Evolutionary conservation across 2,329 filamentous ascomycete genomes (phyloP).

Genomic region (Monilinia polystroma): DNA sequence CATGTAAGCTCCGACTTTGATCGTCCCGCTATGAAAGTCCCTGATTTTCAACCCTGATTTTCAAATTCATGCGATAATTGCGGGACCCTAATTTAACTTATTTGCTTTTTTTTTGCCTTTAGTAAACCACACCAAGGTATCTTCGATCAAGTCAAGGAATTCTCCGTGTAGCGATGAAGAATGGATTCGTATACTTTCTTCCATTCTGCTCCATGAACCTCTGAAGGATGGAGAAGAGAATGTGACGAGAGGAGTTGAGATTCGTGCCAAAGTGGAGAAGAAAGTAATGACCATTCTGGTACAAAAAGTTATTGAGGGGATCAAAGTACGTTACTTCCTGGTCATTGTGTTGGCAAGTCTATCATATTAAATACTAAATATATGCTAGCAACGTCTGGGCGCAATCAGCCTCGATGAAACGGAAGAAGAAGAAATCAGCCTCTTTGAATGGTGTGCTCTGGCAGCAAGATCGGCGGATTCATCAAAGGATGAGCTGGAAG

Average conservation of each 20-base stretch:
- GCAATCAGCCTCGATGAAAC: slow-evolving; percentile 56
- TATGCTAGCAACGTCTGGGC: slow-evolving; percentile 64
- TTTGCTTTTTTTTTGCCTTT: slow-evolving; percentile 21
- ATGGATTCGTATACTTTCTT: slow-evolving; percentile 62
- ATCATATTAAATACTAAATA: slow-evolving; percentile 27
- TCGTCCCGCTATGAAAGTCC: slow-evolving; percentile 30
- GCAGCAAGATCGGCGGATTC: slow-evolving; percentile 46
- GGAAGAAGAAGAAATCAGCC: slow-evolving; percentile 56
- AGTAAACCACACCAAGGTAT: slow-evolving; percentile 58
- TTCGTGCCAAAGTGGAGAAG: slow-evolving; percentile 57
- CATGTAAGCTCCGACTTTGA: slow-evolving; percentile 35
- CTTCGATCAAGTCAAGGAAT: slow-evolving; percentile 53
- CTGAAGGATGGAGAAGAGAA: slow-evolving; percentile 47
- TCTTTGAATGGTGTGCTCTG: slow-evolving; percentile 69
- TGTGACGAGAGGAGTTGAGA: slow-evolving; percentile 61
- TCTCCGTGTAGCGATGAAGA: slow-evolving; percentile 59
- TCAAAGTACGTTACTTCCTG: slow-evolving; percentile 55
- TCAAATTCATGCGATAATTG: slow-evolving; percentile 37
- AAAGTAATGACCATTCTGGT: slow-evolving; percentile 60
- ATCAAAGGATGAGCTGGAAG: slow-evolving; percentile 26
- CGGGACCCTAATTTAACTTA: slow-evolving; percentile 32
- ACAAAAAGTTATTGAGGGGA: slow-evolving; percentile 64
- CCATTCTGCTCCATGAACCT: slow-evolving; percentile 51
- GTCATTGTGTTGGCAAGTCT: background rate
- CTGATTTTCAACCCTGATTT: slow-evolving; percentile 27